phyloP scores from a whole-genome alignment of 768 basidiomycete genomes.

The Russula sp. region DNA sequence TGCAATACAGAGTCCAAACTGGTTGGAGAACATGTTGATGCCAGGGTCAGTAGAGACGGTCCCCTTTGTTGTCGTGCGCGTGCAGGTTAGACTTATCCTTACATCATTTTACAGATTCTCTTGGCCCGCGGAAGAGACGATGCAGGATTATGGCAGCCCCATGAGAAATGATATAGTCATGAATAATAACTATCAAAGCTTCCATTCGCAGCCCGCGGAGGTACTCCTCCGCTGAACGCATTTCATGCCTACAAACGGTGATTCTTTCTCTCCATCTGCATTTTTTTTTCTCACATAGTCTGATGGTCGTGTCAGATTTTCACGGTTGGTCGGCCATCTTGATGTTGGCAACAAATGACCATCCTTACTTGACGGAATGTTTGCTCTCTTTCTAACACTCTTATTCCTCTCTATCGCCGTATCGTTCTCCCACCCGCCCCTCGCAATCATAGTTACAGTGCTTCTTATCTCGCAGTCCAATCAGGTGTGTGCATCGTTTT shows the following conservation, averaged over 20 bases:
- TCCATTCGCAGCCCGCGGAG: background rate
- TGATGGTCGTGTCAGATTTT: background rate
- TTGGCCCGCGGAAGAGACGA: slow-evolving; percentile 24
- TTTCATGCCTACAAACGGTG: background rate
- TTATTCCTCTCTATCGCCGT: background rate
- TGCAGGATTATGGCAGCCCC: background rate
- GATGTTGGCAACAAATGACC: background rate
- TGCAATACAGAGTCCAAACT: slow-evolving; percentile 64
- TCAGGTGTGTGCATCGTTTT: too few species aligned
- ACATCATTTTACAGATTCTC: slow-evolving; percentile 18
- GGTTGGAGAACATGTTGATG: slow-evolving; percentile 84
- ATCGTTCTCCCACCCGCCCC: background rate
- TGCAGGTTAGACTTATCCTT: background rate
- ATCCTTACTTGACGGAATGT: background rate
- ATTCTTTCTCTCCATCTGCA: background rate
- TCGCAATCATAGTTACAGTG: too few species aligned
- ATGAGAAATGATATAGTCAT: background rate
- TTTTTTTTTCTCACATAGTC: background rate
- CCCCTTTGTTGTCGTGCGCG: background rate
- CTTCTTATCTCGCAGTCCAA: too few species aligned
- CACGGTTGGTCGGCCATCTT: background rate
- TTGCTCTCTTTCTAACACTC: background rate
- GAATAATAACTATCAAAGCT: slow-evolving; percentile 6
- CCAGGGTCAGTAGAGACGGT: slow-evolving; percentile 62
- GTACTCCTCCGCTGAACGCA: slow-evolving; percentile 1